A percentile compares a stretch with the other conserved stretches of the same genome.
These are phyloP conservation scores for Microcera coccophila DNA, from an alignment of 2,329 filamentous ascomycete genomes.

Conservation along the genomic window DNA sequence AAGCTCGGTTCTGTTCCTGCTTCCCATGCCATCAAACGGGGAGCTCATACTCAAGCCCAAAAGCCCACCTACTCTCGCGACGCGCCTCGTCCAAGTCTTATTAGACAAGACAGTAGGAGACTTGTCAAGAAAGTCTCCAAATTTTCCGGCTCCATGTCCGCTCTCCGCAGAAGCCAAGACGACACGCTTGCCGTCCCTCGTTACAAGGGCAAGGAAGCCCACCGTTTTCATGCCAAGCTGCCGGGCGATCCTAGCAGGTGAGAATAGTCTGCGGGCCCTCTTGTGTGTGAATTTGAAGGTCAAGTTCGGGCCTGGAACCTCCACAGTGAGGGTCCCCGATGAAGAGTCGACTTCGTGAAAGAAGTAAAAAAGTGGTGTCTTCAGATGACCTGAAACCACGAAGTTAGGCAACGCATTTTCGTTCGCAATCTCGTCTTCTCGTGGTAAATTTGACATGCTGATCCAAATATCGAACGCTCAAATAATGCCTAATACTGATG, in stretches of 20 bases:
- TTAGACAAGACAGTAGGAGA: conserved; percentile 27
- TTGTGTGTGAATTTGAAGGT: conserved; percentile 28
- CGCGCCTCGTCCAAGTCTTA: conserved; percentile 29
- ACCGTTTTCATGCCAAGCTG: conserved; percentile 29
- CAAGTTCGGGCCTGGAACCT: conserved; percentile 33
- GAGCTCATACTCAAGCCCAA: conserved; percentile 30
- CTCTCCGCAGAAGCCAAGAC: conserved; percentile 33
- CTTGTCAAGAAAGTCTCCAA: conserved; percentile 29
- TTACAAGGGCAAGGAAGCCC: conserved; percentile 30
- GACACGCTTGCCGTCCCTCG: conserved; percentile 12
- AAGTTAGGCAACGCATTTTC: conserved; percentile 16
- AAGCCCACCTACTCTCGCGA: conserved; percentile 26
- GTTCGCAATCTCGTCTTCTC: neutral
- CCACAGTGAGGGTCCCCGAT: conserved; percentile 22
- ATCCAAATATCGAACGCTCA: too few relatives aligned
- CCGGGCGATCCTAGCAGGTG: neutral
- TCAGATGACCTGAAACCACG: conserved; percentile 16
- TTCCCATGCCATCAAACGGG: conserved; percentile 24
- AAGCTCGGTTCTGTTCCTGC: neutral
- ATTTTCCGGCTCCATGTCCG: conserved; percentile 29
- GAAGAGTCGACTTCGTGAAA: conserved; percentile 28
- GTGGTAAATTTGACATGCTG: conserved; percentile 9
- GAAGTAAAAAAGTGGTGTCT: conserved; percentile 27
- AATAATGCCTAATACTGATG: too few relatives aligned
- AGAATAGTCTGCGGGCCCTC: conserved; percentile 11